These are phyloP conservation scores for Candolleomyces efflorescens DNA, from an alignment of 768 basidiomycete genomes.

Conservation along the genomic window DNA sequence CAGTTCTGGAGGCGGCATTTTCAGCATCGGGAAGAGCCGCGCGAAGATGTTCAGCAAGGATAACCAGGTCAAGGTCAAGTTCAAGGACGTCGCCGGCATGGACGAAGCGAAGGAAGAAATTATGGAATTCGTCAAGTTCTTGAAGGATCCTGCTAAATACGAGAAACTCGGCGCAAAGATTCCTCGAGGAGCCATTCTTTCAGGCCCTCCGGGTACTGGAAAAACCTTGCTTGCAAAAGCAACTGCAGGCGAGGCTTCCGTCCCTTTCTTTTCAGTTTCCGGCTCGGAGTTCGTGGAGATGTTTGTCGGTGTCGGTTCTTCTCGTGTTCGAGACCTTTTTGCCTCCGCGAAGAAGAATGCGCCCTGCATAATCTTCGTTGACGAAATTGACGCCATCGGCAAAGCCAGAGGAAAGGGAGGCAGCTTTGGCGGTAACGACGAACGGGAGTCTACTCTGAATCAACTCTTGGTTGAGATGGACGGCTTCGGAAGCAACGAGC, in stretches of 20 bases:
- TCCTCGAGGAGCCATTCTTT: conserved; percentile 90
- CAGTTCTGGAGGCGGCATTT: conserved; percentile 78
- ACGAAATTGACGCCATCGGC: conserved; percentile 99
- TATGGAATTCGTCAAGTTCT: conserved; percentile 99
- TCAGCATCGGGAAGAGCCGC: conserved; percentile 93
- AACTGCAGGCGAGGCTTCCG: conserved; percentile 95
- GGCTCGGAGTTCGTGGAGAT: conserved; percentile 99
- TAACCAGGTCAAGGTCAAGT: conserved; percentile 87
- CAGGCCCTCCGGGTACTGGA: conserved; percentile 96
- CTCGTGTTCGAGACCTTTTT: conserved; percentile 95
- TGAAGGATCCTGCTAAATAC: conserved; percentile 93
- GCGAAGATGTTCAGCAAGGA: conserved; percentile 98
- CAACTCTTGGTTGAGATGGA: conserved; percentile 99
- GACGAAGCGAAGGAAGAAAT: conserved; percentile 99
- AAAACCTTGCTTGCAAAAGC: conserved; percentile 98
- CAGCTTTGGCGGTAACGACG: conserved; percentile 81
- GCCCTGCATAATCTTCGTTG: conserved; percentile 97
- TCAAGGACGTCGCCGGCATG: conserved; percentile 98
- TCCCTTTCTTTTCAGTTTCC: conserved; percentile 97
- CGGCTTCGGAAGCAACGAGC: conserved; percentile 96
- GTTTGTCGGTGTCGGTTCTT: conserved; percentile 99
- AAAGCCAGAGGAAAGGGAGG: conserved; percentile 87
- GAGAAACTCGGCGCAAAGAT: conserved; percentile 98
- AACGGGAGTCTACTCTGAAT: conserved; percentile 95
- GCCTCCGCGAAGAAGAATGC: conserved; percentile 97